phyloP scores from a whole-genome alignment of 441 rosid species.

The Arabidopsis lyrata region DNA sequence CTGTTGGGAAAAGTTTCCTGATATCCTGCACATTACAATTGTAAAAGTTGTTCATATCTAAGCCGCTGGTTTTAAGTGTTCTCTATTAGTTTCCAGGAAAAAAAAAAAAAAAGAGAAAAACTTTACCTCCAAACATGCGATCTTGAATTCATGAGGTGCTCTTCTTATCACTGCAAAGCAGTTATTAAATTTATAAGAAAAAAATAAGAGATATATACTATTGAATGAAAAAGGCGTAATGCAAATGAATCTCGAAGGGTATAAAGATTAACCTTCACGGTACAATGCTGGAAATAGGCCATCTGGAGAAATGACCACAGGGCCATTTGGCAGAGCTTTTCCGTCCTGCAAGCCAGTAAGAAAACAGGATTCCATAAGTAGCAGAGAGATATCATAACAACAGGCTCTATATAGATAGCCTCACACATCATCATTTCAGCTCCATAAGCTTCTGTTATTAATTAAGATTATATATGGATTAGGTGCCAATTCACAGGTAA shows the following conservation, averaged over 20 bases:
- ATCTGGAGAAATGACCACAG: constrained; percentile 89
- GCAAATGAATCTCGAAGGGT: constrained; percentile 12
- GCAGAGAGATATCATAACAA: constrained; percentile 24
- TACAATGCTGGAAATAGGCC: constrained; percentile 86
- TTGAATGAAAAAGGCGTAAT: neutral
- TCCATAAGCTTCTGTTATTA: neutral
- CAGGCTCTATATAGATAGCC: neutral
- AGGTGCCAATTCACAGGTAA: neutral
- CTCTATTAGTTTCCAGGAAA: constrained; percentile 11
- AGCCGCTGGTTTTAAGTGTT: neutral
- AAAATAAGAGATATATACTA: neutral
- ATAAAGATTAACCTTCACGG: constrained; percentile 72
- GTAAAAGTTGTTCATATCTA: constrained; percentile 3
- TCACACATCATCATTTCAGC: constrained; percentile 12
- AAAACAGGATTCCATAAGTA: constrained; percentile 6
- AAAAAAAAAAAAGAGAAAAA: neutral
- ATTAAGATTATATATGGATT: neutral
- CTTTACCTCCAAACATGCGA: constrained; percentile 84
- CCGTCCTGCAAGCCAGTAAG: constrained; percentile 69
- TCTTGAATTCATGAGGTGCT: constrained; percentile 94
- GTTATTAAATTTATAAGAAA: neutral
- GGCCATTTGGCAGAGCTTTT: constrained; percentile 82
- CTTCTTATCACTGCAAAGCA: constrained; percentile 76
- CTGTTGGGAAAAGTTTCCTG: constrained; percentile 82
- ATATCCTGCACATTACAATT: constrained; percentile 65